These are phyloP conservation scores for Amylocystis lapponica DNA, from an alignment of 768 basidiomycete genomes.

Conservation along the genomic window DNA sequence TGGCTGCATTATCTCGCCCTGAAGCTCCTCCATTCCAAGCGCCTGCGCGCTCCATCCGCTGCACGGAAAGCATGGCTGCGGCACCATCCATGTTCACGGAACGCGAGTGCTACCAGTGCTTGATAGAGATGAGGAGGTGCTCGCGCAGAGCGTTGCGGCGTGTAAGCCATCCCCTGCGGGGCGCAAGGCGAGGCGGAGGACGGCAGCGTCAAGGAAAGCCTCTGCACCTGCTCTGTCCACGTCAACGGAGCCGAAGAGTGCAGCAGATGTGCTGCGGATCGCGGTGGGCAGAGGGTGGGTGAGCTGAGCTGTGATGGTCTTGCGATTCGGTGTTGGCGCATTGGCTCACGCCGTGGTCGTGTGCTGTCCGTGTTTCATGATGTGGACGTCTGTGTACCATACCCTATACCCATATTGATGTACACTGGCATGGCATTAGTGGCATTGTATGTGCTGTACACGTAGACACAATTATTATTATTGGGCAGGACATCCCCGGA, in stretches of 20 bases:
- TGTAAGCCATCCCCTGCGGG: slow-evolving; percentile 26
- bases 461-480: no score
- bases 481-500: no score
- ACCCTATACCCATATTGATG: no score
- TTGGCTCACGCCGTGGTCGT: no score
- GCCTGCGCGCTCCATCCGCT: slow-evolving; percentile 48
- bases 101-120: slow-evolving; percentile 61
- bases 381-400: no score
- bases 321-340: no score
- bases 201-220: slow-evolving; percentile 15
- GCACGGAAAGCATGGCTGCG: slow-evolving; percentile 32
- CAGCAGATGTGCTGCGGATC: slow-evolving; percentile 57
- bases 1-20: slow-evolving; percentile 84
- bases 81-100: slow-evolving; percentile 43
- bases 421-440: no score
- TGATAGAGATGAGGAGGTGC: slow-evolving; percentile 56
- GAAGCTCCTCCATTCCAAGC: slow-evolving; percentile 69
- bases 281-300: slow-evolving; percentile 63
- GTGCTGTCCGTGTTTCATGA: no score
- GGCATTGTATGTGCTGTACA: no score
- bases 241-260: slow-evolving; percentile 28
- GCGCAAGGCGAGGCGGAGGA: slow-evolving; percentile 35
- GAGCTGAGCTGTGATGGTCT: no score
- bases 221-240: slow-evolving; percentile 21
- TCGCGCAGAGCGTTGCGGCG: slow-evolving; percentile 41